Percentiles rank a stretch among this genome's conserved stretches.
Evolutionary conservation across 768 basidiomycete genomes (phyloP).

Genomic region (Lactarius evosmus): DNA sequence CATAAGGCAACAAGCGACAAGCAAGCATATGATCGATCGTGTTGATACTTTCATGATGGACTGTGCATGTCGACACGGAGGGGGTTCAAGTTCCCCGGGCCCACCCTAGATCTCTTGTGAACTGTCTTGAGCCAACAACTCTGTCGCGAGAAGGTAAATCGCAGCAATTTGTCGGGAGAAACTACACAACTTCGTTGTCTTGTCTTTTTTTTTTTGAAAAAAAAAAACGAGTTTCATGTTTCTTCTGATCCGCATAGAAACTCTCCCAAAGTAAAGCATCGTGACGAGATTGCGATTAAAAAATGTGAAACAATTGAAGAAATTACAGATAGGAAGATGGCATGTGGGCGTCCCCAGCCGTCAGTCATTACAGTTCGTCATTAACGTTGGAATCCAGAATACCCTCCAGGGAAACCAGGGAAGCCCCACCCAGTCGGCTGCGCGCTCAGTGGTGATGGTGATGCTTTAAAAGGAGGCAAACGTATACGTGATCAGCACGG

Average conservation of each 20-base stretch:
- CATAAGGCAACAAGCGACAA: not conserved
- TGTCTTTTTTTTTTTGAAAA: not conserved
- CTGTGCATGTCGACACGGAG: not conserved
- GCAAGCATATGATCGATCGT: not conserved
- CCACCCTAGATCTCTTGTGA: not conserved
- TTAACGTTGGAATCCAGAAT: slow-evolving; percentile 33
- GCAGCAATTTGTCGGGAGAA: not conserved
- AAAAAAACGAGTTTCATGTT: not conserved
- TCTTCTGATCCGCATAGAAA: not conserved
- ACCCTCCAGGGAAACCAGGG: slow-evolving; percentile 35
- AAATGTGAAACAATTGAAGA: not conserved
- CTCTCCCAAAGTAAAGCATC: not conserved
- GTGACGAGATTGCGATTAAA: not conserved
- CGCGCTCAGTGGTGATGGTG: slow-evolving; percentile 41
- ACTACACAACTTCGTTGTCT: too few relatives aligned
- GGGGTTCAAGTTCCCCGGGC: not conserved
- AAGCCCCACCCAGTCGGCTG: slow-evolving; percentile 63
- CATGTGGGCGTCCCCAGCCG: not conserved
- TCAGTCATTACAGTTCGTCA: slow-evolving; percentile 16
- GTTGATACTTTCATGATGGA: not conserved
- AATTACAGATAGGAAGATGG: not conserved
- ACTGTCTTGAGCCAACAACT: not conserved
- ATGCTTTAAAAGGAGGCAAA: slow-evolving; percentile 27
- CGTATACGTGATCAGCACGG: slow-evolving; percentile 5
- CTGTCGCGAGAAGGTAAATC: not conserved